Evolutionary conservation across 179 eudicot species (phyloP), one percentile per base, ranked within the genome.

Genomic region (Silene noctiflora): DNA sequence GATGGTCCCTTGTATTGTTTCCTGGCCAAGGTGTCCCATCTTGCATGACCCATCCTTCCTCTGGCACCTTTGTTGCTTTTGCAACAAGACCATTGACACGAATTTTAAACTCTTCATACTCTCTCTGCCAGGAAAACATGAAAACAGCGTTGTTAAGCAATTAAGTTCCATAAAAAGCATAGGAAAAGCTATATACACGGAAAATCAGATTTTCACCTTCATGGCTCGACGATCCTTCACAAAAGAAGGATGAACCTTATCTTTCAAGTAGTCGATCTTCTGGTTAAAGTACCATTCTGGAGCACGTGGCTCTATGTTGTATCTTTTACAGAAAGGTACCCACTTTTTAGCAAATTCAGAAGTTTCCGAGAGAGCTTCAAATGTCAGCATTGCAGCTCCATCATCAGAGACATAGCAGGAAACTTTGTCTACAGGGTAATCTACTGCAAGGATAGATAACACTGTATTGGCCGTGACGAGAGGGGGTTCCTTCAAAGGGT

Each of bases 11-110:
- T 42, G 91, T 67, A 80, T 93, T 88, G 73, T 93, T 93, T 82
- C 98, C 98, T 3, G 98, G 98, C 98, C 98, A 93, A 70, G 95
- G 85, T 59, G 94, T 91, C 80, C 96, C 96, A 75, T 93, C 98
- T 75, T 89, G 91, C 96, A 91, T 93, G 35, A 91, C 90, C 96
- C 98, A 89, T 31, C 98, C 98, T 75, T 93, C 98, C 39, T 93
- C 98, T 3, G 98, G 98, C 51, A 90, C 91, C 75, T 91, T 91
- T 77, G 87, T 91, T 39, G 98, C 94, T 87, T 87, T 93, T 73
- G 96, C 86, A 72, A 93, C 95, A 77, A 93, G 79, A 61, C 94
- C 94, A 80, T 93, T 93, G 71, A 93, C 71, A 72, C 94, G 82
- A 64, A 93, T 87, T 82, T 93, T 93, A 81, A 89, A 93, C 85